Evolutionary conservation across 768 basidiomycete species (phyloP).

Genomic region (Tricholoma saponaceum): DNA sequence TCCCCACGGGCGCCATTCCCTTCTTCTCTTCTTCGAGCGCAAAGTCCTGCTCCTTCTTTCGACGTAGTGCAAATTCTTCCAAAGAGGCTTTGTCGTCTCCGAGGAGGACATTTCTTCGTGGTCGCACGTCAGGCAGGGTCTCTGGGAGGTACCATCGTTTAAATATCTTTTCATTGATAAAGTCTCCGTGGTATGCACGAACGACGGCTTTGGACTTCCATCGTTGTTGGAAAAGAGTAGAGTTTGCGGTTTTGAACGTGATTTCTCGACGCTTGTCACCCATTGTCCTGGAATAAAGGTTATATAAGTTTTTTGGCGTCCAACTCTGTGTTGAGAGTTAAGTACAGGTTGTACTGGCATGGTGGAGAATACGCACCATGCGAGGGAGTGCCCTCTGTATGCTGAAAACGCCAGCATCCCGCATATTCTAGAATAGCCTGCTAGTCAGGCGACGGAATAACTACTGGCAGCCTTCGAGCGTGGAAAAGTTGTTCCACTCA

Average conservation of each 20-base stretch:
- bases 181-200: slow-evolving; percentile 94
- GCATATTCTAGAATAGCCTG: slow-evolving; percentile 22
- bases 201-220: slow-evolving; percentile 85
- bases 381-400: slow-evolving; percentile 63
- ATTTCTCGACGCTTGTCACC: slow-evolving; percentile 46
- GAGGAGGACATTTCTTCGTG: slow-evolving; percentile 35
- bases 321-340: slow-evolving; percentile 59
- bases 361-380: slow-evolving; percentile 50
- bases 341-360: neutral
- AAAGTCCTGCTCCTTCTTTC: slow-evolving; percentile 44
- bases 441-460: no score
- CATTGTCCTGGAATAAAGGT: slow-evolving; percentile 75
- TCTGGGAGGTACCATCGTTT: slow-evolving; percentile 92
- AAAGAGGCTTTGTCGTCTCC: slow-evolving; percentile 44
- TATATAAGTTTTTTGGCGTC: slow-evolving; percentile 85
- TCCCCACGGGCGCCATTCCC: slow-evolving; percentile 85
- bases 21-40: slow-evolving; percentile 51
- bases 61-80: slow-evolving; percentile 57
- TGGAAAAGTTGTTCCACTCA: neutral
- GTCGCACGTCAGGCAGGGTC: slow-evolving; percentile 82
- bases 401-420: slow-evolving; percentile 32
- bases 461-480: neutral
- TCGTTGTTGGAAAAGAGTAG: slow-evolving; percentile 85
- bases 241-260: slow-evolving; percentile 50
- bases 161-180: slow-evolving; percentile 88